phyloP scores from a whole-genome alignment of 2,329 filamentous ascomycete genomes.

The Emmonsiellopsis sp. region DNA sequence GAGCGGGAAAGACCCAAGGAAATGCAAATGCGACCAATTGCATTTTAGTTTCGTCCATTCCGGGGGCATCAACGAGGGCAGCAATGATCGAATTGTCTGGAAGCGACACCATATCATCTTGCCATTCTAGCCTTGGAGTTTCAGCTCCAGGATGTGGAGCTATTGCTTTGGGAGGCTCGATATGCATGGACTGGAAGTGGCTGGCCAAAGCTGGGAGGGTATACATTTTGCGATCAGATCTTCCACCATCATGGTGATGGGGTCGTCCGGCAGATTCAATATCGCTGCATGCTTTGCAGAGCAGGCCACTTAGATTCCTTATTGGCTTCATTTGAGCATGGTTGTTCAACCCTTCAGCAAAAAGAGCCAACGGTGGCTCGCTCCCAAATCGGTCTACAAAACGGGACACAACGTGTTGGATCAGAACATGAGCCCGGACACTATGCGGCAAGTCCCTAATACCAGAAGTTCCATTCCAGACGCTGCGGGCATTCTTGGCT shows the following conservation, averaged over 20 bases:
- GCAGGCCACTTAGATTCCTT: conserved; percentile 45
- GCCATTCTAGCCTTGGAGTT: conserved; percentile 43
- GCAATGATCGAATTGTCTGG: conserved; percentile 35
- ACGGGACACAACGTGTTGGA: conserved; percentile 53
- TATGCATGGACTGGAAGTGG: conserved; percentile 31
- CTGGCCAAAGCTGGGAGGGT: conserved; percentile 24
- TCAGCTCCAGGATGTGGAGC: conserved; percentile 15
- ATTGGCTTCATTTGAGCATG: conserved; percentile 50
- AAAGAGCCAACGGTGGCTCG: conserved; percentile 48
- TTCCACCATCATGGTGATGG: conserved; percentile 8
- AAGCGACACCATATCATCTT: conserved; percentile 52
- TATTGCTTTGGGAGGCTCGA: conserved; percentile 18
- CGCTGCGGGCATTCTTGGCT: conserved; percentile 46
- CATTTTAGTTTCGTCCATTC: conserved; percentile 50
- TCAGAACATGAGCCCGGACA: conserved; percentile 54
- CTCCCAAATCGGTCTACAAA: conserved; percentile 52
- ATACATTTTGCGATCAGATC: conserved; percentile 18
- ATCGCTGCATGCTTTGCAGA: conserved; percentile 45
- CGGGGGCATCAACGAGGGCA: conserved; percentile 40
- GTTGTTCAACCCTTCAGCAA: conserved; percentile 51
- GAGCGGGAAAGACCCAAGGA: conserved; percentile 30
- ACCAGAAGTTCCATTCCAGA: conserved; percentile 54
- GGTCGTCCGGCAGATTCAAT: conserved; percentile 6
- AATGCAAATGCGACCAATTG: conserved; percentile 44
- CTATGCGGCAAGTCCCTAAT: conserved; percentile 54